Evolutionary conservation across 495 filamentous ascomycete species (phyloP).

Genomic region (Daldinia loculata): DNA sequence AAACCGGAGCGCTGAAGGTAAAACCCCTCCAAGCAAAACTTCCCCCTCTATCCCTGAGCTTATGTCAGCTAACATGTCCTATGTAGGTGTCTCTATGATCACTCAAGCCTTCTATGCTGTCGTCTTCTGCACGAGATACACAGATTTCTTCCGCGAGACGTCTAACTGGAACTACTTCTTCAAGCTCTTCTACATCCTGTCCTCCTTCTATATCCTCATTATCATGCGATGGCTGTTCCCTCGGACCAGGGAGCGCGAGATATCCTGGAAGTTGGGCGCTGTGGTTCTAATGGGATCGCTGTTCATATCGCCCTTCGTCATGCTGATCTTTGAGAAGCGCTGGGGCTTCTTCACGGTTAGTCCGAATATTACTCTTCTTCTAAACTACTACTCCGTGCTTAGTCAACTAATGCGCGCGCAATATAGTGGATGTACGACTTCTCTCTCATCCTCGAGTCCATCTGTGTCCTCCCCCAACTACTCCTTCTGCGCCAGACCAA

Average conservation of each 20-base stretch:
- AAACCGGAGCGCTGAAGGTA: conserved; percentile 89
- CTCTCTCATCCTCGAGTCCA: conserved; percentile 88
- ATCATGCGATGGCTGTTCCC: conserved; percentile 88
- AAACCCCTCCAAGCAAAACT: not conserved
- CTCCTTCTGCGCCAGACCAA: conserved; percentile 91
- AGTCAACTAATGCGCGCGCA: not conserved
- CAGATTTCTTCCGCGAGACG: conserved; percentile 72
- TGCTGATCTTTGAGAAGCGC: conserved; percentile 63
- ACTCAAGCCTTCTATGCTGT: conserved; percentile 87
- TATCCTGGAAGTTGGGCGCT: conserved; percentile 85
- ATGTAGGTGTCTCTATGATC: conserved; percentile 87
- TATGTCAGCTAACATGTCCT: conserved; percentile 32
- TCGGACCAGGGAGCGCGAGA: conserved; percentile 86
- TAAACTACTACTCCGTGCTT: not conserved
- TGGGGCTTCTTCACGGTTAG: conserved; percentile 67
- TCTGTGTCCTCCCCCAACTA: conserved; percentile 90
- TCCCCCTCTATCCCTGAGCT: not conserved
- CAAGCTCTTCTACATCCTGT: conserved; percentile 87
- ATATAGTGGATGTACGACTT: conserved; percentile 79
- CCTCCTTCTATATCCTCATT: conserved; percentile 85
- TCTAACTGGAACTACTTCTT: conserved; percentile 73
- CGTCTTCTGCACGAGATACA: conserved; percentile 88
- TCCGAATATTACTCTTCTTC: conserved; percentile 1
- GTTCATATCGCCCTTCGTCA: conserved; percentile 70
- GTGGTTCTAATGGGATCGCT: conserved; percentile 67